Conservation (phyloP, 2,329 filamentous ascomycete species). For the Didymella glomerata region DNA sequence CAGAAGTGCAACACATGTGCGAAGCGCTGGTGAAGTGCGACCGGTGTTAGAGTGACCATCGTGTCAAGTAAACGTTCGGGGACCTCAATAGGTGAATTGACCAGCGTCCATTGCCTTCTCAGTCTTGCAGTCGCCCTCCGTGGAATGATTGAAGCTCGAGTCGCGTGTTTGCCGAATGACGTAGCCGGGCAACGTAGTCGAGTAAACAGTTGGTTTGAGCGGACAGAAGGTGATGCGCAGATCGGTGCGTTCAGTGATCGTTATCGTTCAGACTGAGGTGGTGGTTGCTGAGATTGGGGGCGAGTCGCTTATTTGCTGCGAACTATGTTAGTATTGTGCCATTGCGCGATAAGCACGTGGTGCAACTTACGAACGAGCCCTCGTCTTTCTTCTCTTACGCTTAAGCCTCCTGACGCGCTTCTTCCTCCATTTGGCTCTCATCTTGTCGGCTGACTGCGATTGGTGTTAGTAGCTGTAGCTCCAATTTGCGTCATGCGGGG, state of each 20-base stretch:
- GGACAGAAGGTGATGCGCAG: conserved; percentile 35
- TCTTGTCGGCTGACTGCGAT: conserved; percentile 58
- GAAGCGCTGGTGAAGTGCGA: conserved; percentile 22
- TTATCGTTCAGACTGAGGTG: conserved; percentile 44
- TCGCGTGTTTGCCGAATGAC: conserved; percentile 38
- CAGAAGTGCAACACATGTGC: conserved; percentile 23
- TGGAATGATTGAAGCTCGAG: conserved; percentile 35
- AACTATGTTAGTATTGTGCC: conserved; percentile 21
- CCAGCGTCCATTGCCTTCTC: conserved; percentile 43
- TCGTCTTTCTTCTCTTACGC: conserved; percentile 99
- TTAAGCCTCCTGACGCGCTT: conserved; percentile 99
- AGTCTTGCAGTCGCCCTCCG: conserved; percentile 41
- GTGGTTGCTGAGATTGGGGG: conserved; percentile 51
- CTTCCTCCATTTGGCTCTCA: conserved; percentile 99
- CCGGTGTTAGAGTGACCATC: conserved; percentile 52
- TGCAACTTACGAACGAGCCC: conserved; percentile 86
- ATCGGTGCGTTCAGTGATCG: conserved; percentile 40
- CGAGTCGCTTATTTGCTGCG: conserved; percentile 61
- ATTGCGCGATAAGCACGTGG: neutral
- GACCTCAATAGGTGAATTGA: conserved; percentile 48
- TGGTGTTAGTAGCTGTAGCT: conserved; percentile 40
- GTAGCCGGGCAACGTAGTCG: conserved; percentile 34
- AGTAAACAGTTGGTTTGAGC: conserved; percentile 36
- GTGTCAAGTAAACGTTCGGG: conserved; percentile 47
- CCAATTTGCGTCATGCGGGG: conserved; percentile 23